These are phyloP conservation scores for Boeremia exigua DNA, from an alignment of 2,329 filamentous ascomycete species.

Conservation along the genomic window DNA sequence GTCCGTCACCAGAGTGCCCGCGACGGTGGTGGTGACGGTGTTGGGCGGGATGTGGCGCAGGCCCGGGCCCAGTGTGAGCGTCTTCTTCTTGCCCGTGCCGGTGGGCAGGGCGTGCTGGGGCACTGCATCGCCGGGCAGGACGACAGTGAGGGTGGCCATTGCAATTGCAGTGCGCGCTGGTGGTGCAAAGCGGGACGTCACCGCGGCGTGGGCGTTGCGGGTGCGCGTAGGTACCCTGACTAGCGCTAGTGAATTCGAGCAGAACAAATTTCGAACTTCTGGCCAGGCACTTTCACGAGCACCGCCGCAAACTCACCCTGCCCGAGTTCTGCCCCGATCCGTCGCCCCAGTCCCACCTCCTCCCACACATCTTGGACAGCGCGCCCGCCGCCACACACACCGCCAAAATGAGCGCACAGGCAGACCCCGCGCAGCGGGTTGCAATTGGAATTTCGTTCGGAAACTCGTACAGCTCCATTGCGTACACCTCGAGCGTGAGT, in stretches of 20 bases:
- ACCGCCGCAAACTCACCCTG: constrained; percentile 7
- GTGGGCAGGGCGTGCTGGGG: constrained; percentile 70
- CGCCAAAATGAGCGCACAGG: constrained; percentile 58
- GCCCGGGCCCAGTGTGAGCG: constrained; percentile 82
- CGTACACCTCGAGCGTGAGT: constrained; percentile 73
- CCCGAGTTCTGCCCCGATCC: constrained; percentile 2
- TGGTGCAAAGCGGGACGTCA: constrained; percentile 5
- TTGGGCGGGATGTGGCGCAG: constrained; percentile 81
- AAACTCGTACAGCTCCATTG: constrained; percentile 98
- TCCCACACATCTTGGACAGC: neutral
- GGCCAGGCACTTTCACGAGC: neutral
- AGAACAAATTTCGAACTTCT: constrained; percentile 6
- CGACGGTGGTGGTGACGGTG: constrained; percentile 71
- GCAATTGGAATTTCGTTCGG: constrained; percentile 97
- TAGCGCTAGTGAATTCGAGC: neutral
- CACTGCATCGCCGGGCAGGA: constrained; percentile 83
- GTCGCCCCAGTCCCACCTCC: neutral
- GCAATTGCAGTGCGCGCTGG: neutral
- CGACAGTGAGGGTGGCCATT: constrained; percentile 66
- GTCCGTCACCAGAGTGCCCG: constrained; percentile 71
- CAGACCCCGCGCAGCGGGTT: constrained; percentile 60
- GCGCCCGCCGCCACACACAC: constrained; percentile 10
- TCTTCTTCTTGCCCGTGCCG: constrained; percentile 65
- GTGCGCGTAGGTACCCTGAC: neutral
- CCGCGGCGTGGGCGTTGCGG: neutral